Conservation (phyloP, 164 flowering plant species). For the Dillenia suffruticosa region DNA sequence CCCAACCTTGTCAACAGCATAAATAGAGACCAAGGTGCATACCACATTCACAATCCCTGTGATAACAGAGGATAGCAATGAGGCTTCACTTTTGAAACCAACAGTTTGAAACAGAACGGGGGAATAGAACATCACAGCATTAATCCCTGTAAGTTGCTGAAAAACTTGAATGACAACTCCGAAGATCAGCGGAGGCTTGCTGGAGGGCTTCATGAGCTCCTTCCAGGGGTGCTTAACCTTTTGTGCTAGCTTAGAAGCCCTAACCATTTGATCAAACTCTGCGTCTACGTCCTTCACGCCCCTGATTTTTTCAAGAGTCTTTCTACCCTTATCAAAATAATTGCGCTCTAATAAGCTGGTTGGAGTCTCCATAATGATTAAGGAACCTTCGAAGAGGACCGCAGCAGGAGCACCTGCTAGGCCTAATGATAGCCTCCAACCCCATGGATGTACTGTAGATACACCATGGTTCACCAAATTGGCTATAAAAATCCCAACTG, state of each 20-base stretch:
- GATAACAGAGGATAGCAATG: constrained; percentile 41
- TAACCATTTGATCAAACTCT: constrained; percentile 26
- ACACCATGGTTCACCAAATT: constrained; percentile 36
- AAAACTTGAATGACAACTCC: constrained; percentile 33
- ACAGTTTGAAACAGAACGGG: constrained; percentile 51
- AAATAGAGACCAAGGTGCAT: constrained; percentile 37
- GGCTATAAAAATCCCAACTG: constrained; percentile 40
- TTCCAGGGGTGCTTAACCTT: constrained; percentile 32
- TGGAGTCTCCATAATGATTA: constrained; percentile 46
- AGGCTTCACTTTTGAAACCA: constrained; percentile 38
- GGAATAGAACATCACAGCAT: constrained; percentile 61
- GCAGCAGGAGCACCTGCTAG: constrained; percentile 34
- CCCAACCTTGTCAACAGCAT: constrained; percentile 37
- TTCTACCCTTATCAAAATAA: constrained; percentile 16
- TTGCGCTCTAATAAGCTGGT: constrained; percentile 39
- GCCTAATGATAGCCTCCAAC: constrained; percentile 43
- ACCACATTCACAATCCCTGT: constrained; percentile 44
- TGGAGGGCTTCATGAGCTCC: constrained; percentile 26
- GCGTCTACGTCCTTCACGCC: constrained; percentile 35
- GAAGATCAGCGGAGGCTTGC: constrained; percentile 37
- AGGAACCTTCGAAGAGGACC: constrained; percentile 29
- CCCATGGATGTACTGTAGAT: constrained; percentile 24
- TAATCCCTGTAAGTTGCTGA: constrained; percentile 57
- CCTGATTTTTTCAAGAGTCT: constrained; percentile 32
- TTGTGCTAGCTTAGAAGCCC: constrained; percentile 30